Conservation (phyloP, 345 rosid genomes). For the Populus deltoides region DNA sequence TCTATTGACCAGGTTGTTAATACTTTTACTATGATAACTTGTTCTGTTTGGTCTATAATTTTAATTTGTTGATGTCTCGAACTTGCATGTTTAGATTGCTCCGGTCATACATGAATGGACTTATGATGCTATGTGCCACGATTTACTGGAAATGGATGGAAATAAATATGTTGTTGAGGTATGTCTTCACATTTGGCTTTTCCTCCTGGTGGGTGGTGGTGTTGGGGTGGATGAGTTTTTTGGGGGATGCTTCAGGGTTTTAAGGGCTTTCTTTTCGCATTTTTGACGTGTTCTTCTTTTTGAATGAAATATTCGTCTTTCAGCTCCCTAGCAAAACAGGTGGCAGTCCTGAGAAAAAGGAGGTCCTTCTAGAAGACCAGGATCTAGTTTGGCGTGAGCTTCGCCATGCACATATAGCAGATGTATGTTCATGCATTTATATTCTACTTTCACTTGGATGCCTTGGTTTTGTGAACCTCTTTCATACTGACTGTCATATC, state of each 20-base stretch:
- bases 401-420: conserved; percentile 88
- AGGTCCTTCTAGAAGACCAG: conserved; percentile 72
- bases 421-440: conserved; percentile 45
- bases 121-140: conserved; percentile 98
- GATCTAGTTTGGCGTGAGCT: conserved; percentile 96
- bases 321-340: conserved; percentile 80
- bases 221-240: not conserved
- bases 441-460: conserved; percentile 17
- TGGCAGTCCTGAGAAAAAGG: conserved; percentile 67
- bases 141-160: conserved; percentile 87
- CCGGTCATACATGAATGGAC: conserved; percentile 99
- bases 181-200: conserved; percentile 10
- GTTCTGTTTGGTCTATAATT: not conserved
- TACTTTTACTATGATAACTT: conserved; percentile 15
- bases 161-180: conserved; percentile 79
- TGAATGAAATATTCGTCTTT: conserved; percentile 15
- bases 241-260: not conserved
- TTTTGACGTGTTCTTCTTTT: not conserved
- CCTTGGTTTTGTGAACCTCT: conserved; percentile 9
- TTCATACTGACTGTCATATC: conserved; percentile 23
- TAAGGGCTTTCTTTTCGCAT: not conserved
- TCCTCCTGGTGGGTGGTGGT: not conserved
- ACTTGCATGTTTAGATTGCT: conserved; percentile 57
- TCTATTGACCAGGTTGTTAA: conserved; percentile 76
- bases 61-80: conserved; percentile 13